Evolutionary conservation across 192 early-diverging fungal species (phyloP).

Genomic region (Paraglomus occultum): DNA sequence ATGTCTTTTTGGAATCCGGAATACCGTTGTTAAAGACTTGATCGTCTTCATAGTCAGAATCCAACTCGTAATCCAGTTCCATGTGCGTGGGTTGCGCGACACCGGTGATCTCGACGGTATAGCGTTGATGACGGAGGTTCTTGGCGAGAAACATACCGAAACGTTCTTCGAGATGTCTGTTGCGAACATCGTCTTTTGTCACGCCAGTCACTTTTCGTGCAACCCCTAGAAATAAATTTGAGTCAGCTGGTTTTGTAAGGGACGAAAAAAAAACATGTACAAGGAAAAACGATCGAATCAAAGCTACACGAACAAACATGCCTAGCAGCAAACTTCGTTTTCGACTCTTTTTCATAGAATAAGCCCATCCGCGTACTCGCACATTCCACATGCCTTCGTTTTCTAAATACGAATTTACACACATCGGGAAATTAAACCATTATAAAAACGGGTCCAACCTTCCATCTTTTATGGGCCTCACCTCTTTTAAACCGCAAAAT

Average conservation of each 20-base stretch:
- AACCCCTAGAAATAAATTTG: slow-evolving; percentile 28
- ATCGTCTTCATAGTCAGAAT: slow-evolving; percentile 31
- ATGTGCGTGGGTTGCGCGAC: slow-evolving; percentile 37
- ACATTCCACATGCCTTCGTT: background rate
- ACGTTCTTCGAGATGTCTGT: slow-evolving; percentile 38
- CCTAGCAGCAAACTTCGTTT: slow-evolving; percentile 27
- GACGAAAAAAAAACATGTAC: background rate
- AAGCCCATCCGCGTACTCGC: slow-evolving; percentile 42
- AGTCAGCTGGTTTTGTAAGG: too few relatives aligned
- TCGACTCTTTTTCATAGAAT: slow-evolving; percentile 37
- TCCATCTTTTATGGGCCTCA: too few relatives aligned
- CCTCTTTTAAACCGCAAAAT: too few relatives aligned
- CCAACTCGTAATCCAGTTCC: slow-evolving; percentile 35
- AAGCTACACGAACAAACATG: background rate
- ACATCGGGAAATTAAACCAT: background rate
- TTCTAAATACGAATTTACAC: background rate
- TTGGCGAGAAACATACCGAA: slow-evolving; percentile 52
- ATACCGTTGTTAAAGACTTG: slow-evolving; percentile 28
- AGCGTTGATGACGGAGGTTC: slow-evolving; percentile 44
- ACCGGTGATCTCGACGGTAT: slow-evolving; percentile 50
- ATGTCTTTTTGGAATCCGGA: slow-evolving; percentile 19
- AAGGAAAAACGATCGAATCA: background rate
- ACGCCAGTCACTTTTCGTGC: slow-evolving; percentile 40
- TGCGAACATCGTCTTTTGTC: slow-evolving; percentile 38
- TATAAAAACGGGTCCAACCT: too few relatives aligned